phyloP scores from a whole-genome alignment of 2,329 filamentous ascomycete species.

The Penicillium digitatum region DNA sequence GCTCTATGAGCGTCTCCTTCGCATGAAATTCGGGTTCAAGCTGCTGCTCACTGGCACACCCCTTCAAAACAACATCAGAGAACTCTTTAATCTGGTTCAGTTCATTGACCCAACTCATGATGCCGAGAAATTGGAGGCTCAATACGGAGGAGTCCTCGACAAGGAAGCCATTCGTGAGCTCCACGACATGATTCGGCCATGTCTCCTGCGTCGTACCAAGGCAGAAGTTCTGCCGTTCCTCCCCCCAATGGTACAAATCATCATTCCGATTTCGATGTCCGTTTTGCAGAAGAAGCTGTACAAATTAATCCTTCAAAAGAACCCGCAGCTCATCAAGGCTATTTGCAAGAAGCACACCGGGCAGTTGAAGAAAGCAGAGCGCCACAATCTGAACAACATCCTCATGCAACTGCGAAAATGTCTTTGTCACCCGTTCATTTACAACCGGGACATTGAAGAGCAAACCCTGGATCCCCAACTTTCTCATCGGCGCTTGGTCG shows the following conservation, averaged over 20 bases:
- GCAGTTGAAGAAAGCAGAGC: slow-evolving; percentile 63
- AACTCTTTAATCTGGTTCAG: slow-evolving; percentile 94
- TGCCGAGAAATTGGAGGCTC: slow-evolving; percentile 67
- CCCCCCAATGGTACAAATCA: slow-evolving; percentile 90
- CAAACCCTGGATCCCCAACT: slow-evolving; percentile 57
- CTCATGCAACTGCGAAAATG: slow-evolving; percentile 92
- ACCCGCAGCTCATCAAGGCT: slow-evolving; percentile 79
- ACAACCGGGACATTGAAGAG: slow-evolving; percentile 87
- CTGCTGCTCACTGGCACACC: slow-evolving; percentile 85
- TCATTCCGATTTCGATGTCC: slow-evolving; percentile 93
- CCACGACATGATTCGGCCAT: slow-evolving; percentile 75
- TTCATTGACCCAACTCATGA: slow-evolving; percentile 74
- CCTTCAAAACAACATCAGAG: slow-evolving; percentile 76
- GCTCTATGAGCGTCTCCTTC: slow-evolving; percentile 69
- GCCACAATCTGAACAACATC: slow-evolving; percentile 85
- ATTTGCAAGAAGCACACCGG: slow-evolving; percentile 68
- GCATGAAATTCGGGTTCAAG: slow-evolving; percentile 75
- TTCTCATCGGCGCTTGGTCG: slow-evolving; percentile 76
- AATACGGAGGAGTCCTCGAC: slow-evolving; percentile 71
- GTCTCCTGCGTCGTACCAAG: slow-evolving; percentile 75
- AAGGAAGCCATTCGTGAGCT: slow-evolving; percentile 76
- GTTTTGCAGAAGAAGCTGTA: slow-evolving; percentile 89
- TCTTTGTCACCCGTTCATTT: slow-evolving; percentile 93
- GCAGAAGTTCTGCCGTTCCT: slow-evolving; percentile 85
- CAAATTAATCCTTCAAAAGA: slow-evolving; percentile 88